A percentile compares a stretch with the other conserved stretches of the same genome.
These are phyloP conservation scores for Chytriomyces hyalinus DNA, from an alignment of 192 early-diverging fungal genomes.

Conservation along the genomic window DNA sequence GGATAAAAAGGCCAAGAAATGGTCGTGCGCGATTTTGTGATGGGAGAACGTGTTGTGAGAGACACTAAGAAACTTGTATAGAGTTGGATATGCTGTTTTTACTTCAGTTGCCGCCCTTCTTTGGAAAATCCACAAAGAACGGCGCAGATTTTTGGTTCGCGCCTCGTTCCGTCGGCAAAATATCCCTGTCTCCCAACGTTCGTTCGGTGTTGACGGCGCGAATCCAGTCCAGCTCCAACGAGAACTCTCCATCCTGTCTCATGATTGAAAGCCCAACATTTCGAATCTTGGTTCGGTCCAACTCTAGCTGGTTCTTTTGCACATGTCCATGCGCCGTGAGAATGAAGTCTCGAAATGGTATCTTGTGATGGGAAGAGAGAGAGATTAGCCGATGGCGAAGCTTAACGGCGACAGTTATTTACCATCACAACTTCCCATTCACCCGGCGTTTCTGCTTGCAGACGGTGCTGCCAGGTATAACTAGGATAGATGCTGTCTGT, in stretches of 20 bases:
- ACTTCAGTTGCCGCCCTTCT: slow-evolving; percentile 5
- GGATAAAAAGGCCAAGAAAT: neutral
- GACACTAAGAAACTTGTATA: neutral
- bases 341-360: slow-evolving; percentile 93
- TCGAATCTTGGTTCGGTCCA: slow-evolving; percentile 83
- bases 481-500: slow-evolving; percentile 82
- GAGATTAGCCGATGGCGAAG: too few relatives aligned
- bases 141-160: slow-evolving; percentile 6
- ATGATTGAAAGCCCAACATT: slow-evolving; percentile 90
- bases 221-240: slow-evolving; percentile 89
- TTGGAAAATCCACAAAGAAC: slow-evolving; percentile 34
- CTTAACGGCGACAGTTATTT: too few relatives aligned
- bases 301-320: slow-evolving; percentile 81
- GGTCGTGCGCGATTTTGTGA: neutral
- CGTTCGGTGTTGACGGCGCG: slow-evolving; percentile 80
- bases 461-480: slow-evolving; percentile 90
- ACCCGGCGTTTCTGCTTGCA: slow-evolving; percentile 85
- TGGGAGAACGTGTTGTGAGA: too few relatives aligned
- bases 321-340: slow-evolving; percentile 89
- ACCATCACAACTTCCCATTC: slow-evolving; percentile 92
- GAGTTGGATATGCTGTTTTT: neutral
- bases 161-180: slow-evolving; percentile 47
- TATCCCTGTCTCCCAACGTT: slow-evolving; percentile 78
- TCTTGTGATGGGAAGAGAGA: slow-evolving; percentile 47
- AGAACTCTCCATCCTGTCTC: slow-evolving; percentile 81